Evolutionary conservation across 495 filamentous ascomycete species (phyloP).

Genomic region (Aspergillus ellipticus): DNA sequence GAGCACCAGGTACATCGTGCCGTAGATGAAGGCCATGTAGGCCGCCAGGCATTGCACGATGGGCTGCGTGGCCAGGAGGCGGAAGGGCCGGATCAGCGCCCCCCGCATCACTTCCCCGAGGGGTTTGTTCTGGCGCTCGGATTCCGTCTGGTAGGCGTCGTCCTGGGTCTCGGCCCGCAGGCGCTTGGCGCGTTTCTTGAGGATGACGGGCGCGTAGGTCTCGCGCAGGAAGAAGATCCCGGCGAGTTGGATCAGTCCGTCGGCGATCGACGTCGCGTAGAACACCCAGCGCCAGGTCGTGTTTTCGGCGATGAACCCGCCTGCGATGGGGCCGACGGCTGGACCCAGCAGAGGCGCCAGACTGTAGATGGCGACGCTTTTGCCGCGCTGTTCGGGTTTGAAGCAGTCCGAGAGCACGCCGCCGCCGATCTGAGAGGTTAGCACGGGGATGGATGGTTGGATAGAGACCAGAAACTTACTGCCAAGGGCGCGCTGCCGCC

Average conservation of each 20-base stretch:
- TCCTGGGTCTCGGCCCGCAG: constrained; percentile 66
- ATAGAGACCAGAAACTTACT: constrained; percentile 27
- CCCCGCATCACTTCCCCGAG: constrained; percentile 38
- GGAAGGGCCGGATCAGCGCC: constrained; percentile 53
- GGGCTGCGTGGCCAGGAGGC: constrained; percentile 55
- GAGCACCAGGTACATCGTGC: constrained; percentile 68
- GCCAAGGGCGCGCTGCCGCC: constrained; percentile 53
- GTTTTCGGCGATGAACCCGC: constrained; percentile 64
- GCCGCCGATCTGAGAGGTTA: constrained; percentile 44
- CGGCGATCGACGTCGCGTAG: constrained; percentile 58
- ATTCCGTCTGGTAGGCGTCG: constrained; percentile 57
- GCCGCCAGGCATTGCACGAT: constrained; percentile 58
- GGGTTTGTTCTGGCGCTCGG: constrained; percentile 48
- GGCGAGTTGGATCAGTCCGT: constrained; percentile 56
- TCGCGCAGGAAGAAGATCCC: constrained; percentile 68
- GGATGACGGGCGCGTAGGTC: constrained; percentile 64
- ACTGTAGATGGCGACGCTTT: constrained; percentile 60
- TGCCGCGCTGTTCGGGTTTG: constrained; percentile 59
- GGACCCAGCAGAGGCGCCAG: constrained; percentile 65
- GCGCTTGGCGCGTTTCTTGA: constrained; percentile 50
- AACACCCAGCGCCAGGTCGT: constrained; percentile 72
- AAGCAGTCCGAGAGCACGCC: constrained; percentile 64
- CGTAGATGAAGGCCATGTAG: constrained; percentile 69
- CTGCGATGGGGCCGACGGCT: constrained; percentile 60
- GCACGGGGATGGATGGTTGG: background rate